These are phyloP conservation scores for Streptanthus diversifolius DNA, from an alignment of 345 rosid species.

Conservation along the genomic window DNA sequence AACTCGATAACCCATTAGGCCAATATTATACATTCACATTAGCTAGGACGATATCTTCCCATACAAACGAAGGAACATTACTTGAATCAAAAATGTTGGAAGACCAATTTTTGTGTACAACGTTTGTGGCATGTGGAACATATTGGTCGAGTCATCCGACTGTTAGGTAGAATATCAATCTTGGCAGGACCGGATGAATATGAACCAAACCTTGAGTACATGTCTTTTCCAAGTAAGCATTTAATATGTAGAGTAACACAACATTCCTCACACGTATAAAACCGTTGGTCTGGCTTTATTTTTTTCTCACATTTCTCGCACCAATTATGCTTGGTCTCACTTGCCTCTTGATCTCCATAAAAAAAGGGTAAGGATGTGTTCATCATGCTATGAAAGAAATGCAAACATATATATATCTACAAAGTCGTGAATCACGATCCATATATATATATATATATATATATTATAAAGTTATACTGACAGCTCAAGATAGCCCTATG, in stretches of 20 bases:
- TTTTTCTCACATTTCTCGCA: neutral
- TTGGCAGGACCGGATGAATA: neutral
- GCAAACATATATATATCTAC: too few species aligned
- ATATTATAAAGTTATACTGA: too few species aligned
- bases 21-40: neutral
- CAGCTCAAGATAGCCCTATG: too few species aligned
- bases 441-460: too few species aligned
- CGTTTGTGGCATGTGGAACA: neutral
- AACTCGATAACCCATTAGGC: too few species aligned
- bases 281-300: neutral
- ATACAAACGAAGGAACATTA: neutral
- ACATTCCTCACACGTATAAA: neutral
- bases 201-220: too few species aligned
- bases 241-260: neutral
- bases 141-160: neutral
- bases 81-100: neutral
- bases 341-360: neutral
- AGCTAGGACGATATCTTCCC: neutral
- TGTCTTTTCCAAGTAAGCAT: neutral
- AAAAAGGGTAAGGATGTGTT: too few species aligned
- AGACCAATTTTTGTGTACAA: neutral
- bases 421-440: too few species aligned
- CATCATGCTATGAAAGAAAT: too few species aligned
- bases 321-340: neutral
- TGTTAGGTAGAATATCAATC: neutral